phyloP scores from a whole-genome alignment of 2,329 filamentous ascomycete species.

The Chrysoporthe deuterocubensis region DNA sequence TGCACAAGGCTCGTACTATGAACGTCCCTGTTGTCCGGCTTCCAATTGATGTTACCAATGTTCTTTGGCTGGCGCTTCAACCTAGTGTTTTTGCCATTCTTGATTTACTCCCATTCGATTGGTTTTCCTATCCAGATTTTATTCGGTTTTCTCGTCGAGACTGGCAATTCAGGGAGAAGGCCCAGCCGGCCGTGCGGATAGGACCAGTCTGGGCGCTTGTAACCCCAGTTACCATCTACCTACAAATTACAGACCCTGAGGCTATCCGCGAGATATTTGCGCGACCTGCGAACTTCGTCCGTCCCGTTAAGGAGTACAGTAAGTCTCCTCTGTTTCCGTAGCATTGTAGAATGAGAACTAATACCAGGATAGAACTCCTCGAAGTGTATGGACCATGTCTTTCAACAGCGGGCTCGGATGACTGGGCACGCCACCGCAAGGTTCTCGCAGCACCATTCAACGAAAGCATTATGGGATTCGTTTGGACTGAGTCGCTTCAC shows the following conservation, averaged over 20 bases:
- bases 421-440: constrained; percentile 38
- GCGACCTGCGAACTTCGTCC: constrained; percentile 31
- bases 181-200: constrained; percentile 20
- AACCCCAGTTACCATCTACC: constrained; percentile 29
- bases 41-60: constrained; percentile 32
- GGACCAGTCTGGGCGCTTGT: constrained; percentile 36
- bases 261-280: constrained; percentile 32
- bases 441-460: constrained; percentile 36
- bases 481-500: constrained; percentile 35
- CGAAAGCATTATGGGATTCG: constrained; percentile 35
- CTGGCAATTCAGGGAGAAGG: constrained; percentile 32
- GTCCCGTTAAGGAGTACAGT: constrained; percentile 32
- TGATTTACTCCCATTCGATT: constrained; percentile 30
- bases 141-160: constrained; percentile 33
- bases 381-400: constrained; percentile 37
- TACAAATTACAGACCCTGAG: constrained; percentile 34
- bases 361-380: constrained; percentile 20
- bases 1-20: constrained; percentile 31
- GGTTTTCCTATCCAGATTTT: constrained; percentile 33
- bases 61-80: constrained; percentile 33
- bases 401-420: constrained; percentile 34
- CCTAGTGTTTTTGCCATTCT: constrained; percentile 32
- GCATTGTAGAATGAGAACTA: too few species aligned
- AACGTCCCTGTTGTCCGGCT: constrained; percentile 33
- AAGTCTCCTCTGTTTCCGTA: background rate